phyloP scores from a whole-genome alignment of 257 asterid genomes.

The Anisodus tanguticus region DNA sequence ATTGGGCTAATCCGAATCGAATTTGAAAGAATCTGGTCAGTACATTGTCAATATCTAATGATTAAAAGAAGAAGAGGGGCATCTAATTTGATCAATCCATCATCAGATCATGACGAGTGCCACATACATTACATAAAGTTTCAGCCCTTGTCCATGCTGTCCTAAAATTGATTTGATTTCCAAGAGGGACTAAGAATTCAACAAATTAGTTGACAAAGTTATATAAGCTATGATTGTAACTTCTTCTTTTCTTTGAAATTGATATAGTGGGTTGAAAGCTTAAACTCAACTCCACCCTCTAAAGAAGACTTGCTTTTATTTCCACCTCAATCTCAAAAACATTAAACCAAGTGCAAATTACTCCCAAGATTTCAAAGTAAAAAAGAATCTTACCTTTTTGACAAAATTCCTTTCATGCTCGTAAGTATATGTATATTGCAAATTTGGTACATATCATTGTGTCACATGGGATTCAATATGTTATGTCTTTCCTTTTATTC shows the following conservation, averaged over 20 bases:
- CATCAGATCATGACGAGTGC: neutral
- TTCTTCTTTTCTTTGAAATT: constrained; percentile 20
- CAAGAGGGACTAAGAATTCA: neutral
- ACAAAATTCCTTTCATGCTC: neutral
- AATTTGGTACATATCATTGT: neutral
- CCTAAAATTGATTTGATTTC: constrained; percentile 15
- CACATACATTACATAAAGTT: constrained; percentile 12
- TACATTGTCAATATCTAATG: neutral
- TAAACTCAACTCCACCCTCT: constrained; percentile 32
- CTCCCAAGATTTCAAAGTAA: neutral
- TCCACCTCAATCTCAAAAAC: constrained; percentile 10
- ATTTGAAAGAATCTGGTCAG: neutral
- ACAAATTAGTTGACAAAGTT: constrained; percentile 19
- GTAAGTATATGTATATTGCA: neutral
- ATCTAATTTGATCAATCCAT: constrained; percentile 7
- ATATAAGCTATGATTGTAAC: neutral
- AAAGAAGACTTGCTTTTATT: constrained; percentile 23
- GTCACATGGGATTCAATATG: constrained; percentile 17
- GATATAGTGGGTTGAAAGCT: constrained; percentile 28
- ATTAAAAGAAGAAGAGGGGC: neutral
- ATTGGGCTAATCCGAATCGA: neutral
- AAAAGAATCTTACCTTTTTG: neutral
- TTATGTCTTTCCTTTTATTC: neutral
- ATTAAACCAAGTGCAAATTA: constrained; percentile 20
- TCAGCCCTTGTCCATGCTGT: neutral